phyloP scores from a whole-genome alignment of 306 rosid species.

The Astragalus membranaceus region DNA sequence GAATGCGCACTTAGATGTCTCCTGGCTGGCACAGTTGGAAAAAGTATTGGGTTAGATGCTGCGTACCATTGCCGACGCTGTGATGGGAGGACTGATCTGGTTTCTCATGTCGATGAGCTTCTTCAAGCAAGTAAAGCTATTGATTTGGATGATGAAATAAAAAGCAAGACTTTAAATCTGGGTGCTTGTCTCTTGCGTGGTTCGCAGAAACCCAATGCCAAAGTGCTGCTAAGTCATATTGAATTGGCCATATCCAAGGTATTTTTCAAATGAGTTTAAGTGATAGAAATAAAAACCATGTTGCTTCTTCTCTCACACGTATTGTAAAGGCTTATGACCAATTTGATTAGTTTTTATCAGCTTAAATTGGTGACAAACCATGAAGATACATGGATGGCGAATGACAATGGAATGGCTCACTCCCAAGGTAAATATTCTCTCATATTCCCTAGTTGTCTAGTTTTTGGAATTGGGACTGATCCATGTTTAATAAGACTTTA shows the following conservation, averaged over 20 bases:
- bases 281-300: conserved; percentile 6
- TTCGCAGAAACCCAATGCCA: conserved; percentile 46
- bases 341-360: conserved; percentile 48
- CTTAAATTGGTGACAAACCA: conserved; percentile 42
- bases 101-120: conserved; percentile 48
- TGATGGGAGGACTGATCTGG: conserved; percentile 66
- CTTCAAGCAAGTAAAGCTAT: conserved; percentile 40
- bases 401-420: conserved; percentile 8
- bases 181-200: conserved; percentile 69
- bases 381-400: conserved; percentile 55
- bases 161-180: conserved; percentile 43
- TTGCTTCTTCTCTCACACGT: not conserved
- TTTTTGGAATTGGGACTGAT: not conserved
- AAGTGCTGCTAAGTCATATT: conserved; percentile 37
- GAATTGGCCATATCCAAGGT: conserved; percentile 61
- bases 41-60: conserved; percentile 56
- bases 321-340: conserved; percentile 27
- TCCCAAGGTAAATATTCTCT: conserved; percentile 38
- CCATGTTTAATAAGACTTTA: not conserved
- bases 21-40: conserved; percentile 75
- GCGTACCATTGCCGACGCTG: conserved; percentile 85
- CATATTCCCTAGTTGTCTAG: not conserved
- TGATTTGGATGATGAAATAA: conserved; percentile 46
- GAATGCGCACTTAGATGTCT: conserved; percentile 62
- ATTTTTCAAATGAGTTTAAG: conserved; percentile 17